A percentile compares a stretch with the other conserved stretches of the same genome.
phyloP scores from a whole-genome alignment of 108 stramenopile species.

The Craspedostauros australis region DNA sequence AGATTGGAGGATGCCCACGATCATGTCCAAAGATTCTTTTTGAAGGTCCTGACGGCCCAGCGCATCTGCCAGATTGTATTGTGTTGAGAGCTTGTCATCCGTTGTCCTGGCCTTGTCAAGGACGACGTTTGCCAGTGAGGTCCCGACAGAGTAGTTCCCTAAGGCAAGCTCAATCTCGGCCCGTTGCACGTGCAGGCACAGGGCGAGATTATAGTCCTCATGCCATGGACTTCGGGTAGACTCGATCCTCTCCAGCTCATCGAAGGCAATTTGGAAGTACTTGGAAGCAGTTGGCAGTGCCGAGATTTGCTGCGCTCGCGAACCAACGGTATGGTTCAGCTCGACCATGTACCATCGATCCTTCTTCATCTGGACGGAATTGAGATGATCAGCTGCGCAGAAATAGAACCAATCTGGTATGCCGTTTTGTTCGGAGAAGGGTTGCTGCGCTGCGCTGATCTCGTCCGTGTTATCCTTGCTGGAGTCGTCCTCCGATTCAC shows the following conservation, averaged over 20 bases:
- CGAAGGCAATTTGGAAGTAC: not conserved
- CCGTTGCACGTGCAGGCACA: not conserved
- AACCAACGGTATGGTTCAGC: slow-evolving; percentile 9
- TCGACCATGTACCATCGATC: slow-evolving; percentile 6
- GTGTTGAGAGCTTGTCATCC: slow-evolving; percentile 1
- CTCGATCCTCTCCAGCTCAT: not conserved
- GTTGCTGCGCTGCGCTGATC: no score
- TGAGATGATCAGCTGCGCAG: slow-evolving; percentile 2
- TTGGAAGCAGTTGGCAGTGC: not conserved
- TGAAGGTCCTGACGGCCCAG: not conserved
- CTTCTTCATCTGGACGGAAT: not conserved
- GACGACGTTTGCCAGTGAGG: not conserved
- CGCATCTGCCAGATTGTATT: not conserved
- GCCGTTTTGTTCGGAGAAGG: no score
- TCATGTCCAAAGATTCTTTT: not conserved
- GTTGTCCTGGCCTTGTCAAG: not conserved
- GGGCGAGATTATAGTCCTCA: slow-evolving; percentile 1
- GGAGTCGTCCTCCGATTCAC: no score
- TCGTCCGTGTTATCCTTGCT: no score
- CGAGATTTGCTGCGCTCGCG: not conserved
- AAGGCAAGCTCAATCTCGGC: not conserved
- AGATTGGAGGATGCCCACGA: not conserved
- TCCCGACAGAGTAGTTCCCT: not conserved
- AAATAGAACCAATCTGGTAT: not conserved
- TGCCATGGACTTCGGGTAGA: not conserved